A percentile compares a stretch with the other conserved stretches of the same genome.
These are phyloP conservation scores for Xerophyta viscosa DNA, from an alignment of 106 monocot species.

Conservation along the genomic window DNA sequence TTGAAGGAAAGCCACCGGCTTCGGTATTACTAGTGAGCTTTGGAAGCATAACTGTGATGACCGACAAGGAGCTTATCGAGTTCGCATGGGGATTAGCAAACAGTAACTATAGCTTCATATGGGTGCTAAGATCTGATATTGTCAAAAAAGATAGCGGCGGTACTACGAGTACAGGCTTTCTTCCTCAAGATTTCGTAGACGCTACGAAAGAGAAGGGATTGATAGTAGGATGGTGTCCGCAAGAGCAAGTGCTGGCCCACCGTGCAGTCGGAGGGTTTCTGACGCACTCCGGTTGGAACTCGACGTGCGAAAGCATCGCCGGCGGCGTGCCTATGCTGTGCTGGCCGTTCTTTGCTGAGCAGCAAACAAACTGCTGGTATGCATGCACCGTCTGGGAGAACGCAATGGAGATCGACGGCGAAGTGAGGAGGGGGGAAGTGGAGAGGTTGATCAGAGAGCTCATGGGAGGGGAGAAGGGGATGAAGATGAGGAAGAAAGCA, in stretches of 20 bases:
- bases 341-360: slow-evolving; percentile 24
- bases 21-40: slow-evolving; percentile 4
- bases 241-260: neutral
- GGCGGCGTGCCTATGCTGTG: slow-evolving; percentile 6
- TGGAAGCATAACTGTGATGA: slow-evolving; percentile 2
- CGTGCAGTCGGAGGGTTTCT: neutral
- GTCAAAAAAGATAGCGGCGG: too few relatives aligned
- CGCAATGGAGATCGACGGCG: slow-evolving; percentile 3
- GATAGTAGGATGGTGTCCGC: slow-evolving; percentile 2
- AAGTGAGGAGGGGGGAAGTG: neutral
- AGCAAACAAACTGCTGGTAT: slow-evolving; percentile 3
- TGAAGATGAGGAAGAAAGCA: slow-evolving; percentile 63
- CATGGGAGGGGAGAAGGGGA: slow-evolving; percentile 49
- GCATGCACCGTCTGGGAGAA: slow-evolving; percentile 1
- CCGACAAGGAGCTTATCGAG: slow-evolving; percentile 1
- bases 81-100: slow-evolving; percentile 8
- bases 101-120: neutral
- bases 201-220: neutral
- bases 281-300: slow-evolving; percentile 7
- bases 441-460: slow-evolving; percentile 72
- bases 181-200: neutral
- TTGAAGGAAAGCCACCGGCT: neutral
- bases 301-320: neutral
- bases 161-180: neutral
- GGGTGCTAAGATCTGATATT: slow-evolving; percentile 1